These are phyloP conservation scores for Articulospora tetracladia DNA, from an alignment of 495 filamentous ascomycete species.

Conservation along the genomic window DNA sequence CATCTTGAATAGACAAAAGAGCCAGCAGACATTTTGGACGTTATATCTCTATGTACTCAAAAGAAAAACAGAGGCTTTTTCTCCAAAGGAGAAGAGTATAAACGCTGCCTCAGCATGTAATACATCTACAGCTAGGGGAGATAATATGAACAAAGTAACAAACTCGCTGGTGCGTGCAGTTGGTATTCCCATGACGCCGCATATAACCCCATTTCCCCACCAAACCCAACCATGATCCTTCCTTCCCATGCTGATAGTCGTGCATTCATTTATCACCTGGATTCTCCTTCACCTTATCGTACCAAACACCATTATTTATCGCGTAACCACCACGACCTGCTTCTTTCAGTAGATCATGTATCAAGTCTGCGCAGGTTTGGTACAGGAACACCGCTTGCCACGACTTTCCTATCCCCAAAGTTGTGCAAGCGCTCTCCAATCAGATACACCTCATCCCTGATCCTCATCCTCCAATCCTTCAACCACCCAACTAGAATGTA, in stretches of 20 bases:
- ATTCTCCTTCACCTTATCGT: too few relatives aligned
- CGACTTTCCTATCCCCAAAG: slow-evolving; percentile 24
- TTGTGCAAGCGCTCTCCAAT: slow-evolving; percentile 76
- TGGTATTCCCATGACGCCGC: not conserved
- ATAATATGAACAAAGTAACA: not conserved
- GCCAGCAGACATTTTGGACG: too few relatives aligned
- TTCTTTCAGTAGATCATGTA: not conserved
- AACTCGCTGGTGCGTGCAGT: not conserved
- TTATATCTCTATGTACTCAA: too few relatives aligned
- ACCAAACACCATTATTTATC: too few relatives aligned
- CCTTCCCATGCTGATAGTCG: not conserved
- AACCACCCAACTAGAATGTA: slow-evolving; percentile 58
- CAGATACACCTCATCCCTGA: slow-evolving; percentile 92
- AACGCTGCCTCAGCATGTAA: too few relatives aligned
- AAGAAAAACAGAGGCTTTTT: too few relatives aligned
- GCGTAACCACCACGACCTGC: too few relatives aligned
- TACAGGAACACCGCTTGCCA: slow-evolving; percentile 1
- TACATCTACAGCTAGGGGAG: too few relatives aligned
- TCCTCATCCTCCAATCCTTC: slow-evolving; percentile 72
- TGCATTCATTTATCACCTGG: not conserved
- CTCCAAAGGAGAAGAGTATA: too few relatives aligned
- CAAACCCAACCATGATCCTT: not conserved
- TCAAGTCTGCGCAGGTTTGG: not conserved
- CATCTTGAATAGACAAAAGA: too few relatives aligned
- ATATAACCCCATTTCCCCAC: not conserved